phyloP scores from a whole-genome alignment of 176 grass and related monocot species.

The Oryza officinalis region DNA sequence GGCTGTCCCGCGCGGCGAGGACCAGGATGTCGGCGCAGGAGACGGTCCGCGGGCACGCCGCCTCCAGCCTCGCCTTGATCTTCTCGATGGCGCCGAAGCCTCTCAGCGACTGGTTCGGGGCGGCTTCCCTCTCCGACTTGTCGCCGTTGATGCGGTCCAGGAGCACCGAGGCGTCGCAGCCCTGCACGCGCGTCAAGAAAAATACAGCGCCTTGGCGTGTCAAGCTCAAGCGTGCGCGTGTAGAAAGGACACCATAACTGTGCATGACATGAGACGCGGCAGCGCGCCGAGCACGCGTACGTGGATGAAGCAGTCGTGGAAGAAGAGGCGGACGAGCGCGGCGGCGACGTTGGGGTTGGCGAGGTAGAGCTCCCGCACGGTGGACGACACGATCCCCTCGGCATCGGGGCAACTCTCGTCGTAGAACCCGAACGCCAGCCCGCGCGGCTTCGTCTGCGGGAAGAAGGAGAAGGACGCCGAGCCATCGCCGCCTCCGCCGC shows the following conservation, averaged over 20 bases:
- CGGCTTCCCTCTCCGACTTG: conserved; percentile 50
- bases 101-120: conserved; percentile 46
- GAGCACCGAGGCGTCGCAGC: conserved; percentile 66
- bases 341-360: conserved; percentile 39
- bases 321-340: conserved; percentile 52
- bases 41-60: conserved; percentile 43
- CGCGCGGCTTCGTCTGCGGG: neutral
- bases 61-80: conserved; percentile 50
- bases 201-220: conserved; percentile 38
- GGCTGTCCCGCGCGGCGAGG: conserved; percentile 48
- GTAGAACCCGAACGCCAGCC: conserved; percentile 53
- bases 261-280: neutral
- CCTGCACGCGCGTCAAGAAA: conserved; percentile 27
- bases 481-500: neutral
- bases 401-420: conserved; percentile 41
- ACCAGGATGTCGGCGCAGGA: conserved; percentile 67
- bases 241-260: neutral
- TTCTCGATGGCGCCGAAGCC: conserved; percentile 49
- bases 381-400: conserved; percentile 44
- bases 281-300: conserved; percentile 2
- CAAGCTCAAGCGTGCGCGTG: neutral
- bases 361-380: conserved; percentile 37
- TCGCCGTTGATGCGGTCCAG: conserved; percentile 26
- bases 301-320: conserved; percentile 61
- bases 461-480: conserved; percentile 46